Evolutionary conservation across 2,329 filamentous ascomycete species (phyloP).

Genomic region (Intubia oerlemansii): DNA sequence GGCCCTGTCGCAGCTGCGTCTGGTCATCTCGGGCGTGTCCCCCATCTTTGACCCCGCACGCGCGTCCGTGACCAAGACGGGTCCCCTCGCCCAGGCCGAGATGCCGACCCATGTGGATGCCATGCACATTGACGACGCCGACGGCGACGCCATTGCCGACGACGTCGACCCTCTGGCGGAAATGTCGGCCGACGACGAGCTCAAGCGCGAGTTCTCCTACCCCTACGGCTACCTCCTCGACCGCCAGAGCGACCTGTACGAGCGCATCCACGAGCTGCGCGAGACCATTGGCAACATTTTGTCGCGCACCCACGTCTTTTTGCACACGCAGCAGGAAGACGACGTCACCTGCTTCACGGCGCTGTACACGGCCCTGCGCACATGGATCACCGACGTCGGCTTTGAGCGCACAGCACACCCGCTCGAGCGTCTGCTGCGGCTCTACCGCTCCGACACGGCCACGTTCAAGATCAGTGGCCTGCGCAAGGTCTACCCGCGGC

Average conservation of each 20-base stretch:
- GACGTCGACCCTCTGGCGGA: constrained; percentile 35
- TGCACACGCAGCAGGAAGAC: constrained; percentile 71
- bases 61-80: constrained; percentile 28
- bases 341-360: constrained; percentile 91
- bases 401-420: constrained; percentile 91
- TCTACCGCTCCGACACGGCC: constrained; percentile 70
- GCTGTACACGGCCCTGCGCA: constrained; percentile 76
- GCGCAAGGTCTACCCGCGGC: constrained; percentile 78
- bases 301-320: constrained; percentile 66
- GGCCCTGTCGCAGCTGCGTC: constrained; percentile 65
- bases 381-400: constrained; percentile 94
- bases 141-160: constrained; percentile 17
- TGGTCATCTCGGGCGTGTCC: constrained; percentile 81
- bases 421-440: constrained; percentile 63
- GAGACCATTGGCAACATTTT: constrained; percentile 62
- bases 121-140: constrained; percentile 6
- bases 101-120: constrained; percentile 1
- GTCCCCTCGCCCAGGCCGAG: constrained; percentile 9
- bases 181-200: constrained; percentile 56
- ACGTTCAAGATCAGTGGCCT: constrained; percentile 90
- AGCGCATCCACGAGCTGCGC: constrained; percentile 58
- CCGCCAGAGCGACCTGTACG: constrained; percentile 40
- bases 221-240: constrained; percentile 68
- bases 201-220: constrained; percentile 74
- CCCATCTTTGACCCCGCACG: constrained; percentile 68